Conservation (phyloP, 805 yeast species). For the Yarrowia alimentaria region DNA sequence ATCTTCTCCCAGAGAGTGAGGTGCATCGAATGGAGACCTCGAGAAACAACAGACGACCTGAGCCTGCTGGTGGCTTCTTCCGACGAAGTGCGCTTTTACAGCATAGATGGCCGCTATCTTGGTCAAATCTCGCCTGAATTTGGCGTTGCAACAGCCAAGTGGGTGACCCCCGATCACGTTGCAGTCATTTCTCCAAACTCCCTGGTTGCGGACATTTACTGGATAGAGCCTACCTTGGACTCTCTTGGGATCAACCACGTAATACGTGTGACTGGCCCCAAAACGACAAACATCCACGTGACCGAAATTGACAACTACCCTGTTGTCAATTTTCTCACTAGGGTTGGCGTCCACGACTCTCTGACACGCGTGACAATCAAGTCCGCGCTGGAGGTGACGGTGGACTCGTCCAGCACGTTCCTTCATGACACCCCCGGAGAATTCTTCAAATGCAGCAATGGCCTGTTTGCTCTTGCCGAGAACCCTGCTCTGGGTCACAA, state of each 20-base stretch:
- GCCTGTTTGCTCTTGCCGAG: slow-evolving; percentile 10
- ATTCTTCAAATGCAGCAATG: slow-evolving; percentile 6
- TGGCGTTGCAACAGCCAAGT: slow-evolving; percentile 13
- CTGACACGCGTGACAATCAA: slow-evolving; percentile 1
- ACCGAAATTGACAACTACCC: slow-evolving; percentile 13
- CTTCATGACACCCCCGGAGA: slow-evolving; percentile 8
- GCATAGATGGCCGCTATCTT: slow-evolving; percentile 1
- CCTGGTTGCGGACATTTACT: slow-evolving; percentile 8
- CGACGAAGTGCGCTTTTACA: not conserved
- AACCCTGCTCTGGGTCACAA: slow-evolving; percentile 19
- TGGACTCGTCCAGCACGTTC: slow-evolving; percentile 9
- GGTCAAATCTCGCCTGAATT: slow-evolving; percentile 18
- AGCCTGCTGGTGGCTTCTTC: slow-evolving; percentile 4
- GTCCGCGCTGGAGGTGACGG: slow-evolving; percentile 6
- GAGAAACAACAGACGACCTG: not conserved
- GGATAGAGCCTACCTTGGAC: slow-evolving; percentile 7
- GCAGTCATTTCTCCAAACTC: slow-evolving; percentile 4
- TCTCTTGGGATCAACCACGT: slow-evolving; percentile 17
- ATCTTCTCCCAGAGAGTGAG: slow-evolving; percentile 10
- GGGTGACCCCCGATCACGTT: slow-evolving; percentile 13
- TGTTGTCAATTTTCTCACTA: slow-evolving; percentile 8
- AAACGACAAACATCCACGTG: slow-evolving; percentile 2
- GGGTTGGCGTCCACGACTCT: slow-evolving; percentile 10
- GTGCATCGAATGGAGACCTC: slow-evolving; percentile 15
- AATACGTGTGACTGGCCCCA: slow-evolving; percentile 11